phyloP scores from a whole-genome alignment of 2,329 filamentous ascomycete genomes.

The Penicillium sp. region DNA sequence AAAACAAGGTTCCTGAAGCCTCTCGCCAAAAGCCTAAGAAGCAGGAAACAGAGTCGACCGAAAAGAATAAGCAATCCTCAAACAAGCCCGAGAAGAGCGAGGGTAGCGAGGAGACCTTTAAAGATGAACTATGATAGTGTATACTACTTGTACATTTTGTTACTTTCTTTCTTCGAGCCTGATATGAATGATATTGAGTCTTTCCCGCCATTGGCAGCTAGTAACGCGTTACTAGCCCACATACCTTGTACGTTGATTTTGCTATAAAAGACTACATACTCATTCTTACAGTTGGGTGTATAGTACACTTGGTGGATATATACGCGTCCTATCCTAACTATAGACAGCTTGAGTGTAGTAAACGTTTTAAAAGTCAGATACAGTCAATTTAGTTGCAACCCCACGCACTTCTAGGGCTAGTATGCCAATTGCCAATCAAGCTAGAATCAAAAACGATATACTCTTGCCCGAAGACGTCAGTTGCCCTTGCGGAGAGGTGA shows the following conservation, averaged over 20 bases:
- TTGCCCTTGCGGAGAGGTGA: slow-evolving; percentile 17
- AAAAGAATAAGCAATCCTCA: slow-evolving; percentile 9
- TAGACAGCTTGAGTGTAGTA: neutral
- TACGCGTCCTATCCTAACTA: neutral
- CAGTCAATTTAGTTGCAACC: neutral
- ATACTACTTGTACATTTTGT: slow-evolving; percentile 13
- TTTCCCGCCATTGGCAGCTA: neutral
- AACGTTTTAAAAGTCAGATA: no score
- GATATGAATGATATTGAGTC: neutral
- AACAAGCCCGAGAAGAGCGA: slow-evolving; percentile 11
- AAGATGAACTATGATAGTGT: slow-evolving; percentile 36
- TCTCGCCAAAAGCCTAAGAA: slow-evolving; percentile 24
- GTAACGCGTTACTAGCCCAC: neutral
- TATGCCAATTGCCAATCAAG: neutral
- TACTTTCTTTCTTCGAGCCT: no score
- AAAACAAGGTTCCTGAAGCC: slow-evolving; percentile 17
- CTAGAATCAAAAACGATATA: neutral
- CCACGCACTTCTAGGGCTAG: neutral
- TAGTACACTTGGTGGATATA: neutral
- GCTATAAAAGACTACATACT: neutral
- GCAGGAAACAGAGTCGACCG: slow-evolving; percentile 6
- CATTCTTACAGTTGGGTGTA: neutral
- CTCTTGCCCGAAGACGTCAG: slow-evolving; percentile 10
- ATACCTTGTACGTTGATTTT: neutral
- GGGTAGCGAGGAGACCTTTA: slow-evolving; percentile 42